Evolutionary conservation across 331 rosid species (phyloP).

Genomic region (Pyracantha coccinea): DNA sequence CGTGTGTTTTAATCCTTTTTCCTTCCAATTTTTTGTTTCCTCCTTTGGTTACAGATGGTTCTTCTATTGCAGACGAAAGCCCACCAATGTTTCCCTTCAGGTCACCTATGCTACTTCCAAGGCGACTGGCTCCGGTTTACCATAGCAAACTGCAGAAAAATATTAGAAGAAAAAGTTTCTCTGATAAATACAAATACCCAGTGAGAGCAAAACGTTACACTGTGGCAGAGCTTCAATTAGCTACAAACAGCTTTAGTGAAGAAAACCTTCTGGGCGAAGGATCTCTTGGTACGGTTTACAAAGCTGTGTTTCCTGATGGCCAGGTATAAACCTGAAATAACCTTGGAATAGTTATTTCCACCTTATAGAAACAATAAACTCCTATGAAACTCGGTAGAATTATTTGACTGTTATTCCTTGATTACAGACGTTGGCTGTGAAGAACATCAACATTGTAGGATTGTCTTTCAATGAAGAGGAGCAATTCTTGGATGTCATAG

Average conservation of each 20-base stretch:
- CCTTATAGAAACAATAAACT: not conserved
- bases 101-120: constrained; percentile 24
- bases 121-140: constrained; percentile 21
- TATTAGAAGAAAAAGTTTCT: constrained; percentile 27
- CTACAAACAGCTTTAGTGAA: constrained; percentile 62
- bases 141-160: constrained; percentile 28
- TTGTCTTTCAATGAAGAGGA: constrained; percentile 66
- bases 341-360: not conserved
- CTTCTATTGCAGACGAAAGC: constrained; percentile 23
- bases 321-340: constrained; percentile 34
- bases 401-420: not conserved
- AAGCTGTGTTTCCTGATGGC: constrained; percentile 68
- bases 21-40: not conserved
- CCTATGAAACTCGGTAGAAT: not conserved
- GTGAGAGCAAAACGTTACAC: constrained; percentile 41
- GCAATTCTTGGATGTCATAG: constrained; percentile 58
- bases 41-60: constrained; percentile 6
- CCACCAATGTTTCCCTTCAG: constrained; percentile 17
- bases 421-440: constrained; percentile 63
- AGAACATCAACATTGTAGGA: constrained; percentile 47
- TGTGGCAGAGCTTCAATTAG: constrained; percentile 60
- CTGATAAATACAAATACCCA: constrained; percentile 26
- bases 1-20: not conserved
- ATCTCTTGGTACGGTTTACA: constrained; percentile 83
- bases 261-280: constrained; percentile 72